A percentile compares a stretch with the other conserved stretches of the same genome.
Conservation (phyloP, 768 basidiomycete species). For the Austroboletus festivus region DNA sequence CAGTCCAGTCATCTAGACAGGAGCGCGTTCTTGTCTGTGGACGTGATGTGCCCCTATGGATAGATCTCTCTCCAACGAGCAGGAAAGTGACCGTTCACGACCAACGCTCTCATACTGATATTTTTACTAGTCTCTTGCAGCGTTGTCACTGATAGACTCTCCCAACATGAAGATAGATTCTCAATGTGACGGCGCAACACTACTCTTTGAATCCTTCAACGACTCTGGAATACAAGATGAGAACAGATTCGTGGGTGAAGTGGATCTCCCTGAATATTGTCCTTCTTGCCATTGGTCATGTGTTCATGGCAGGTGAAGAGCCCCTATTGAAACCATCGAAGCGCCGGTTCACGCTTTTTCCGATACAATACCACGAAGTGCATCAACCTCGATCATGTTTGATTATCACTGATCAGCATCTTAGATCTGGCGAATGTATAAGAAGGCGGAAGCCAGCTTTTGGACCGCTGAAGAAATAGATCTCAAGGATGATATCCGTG, state of each 20-base stretch:
- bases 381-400: neutral
- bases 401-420: neutral
- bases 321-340: neutral
- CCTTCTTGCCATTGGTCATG: neutral
- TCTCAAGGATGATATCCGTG: neutral
- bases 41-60: no score
- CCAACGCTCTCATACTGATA: neutral
- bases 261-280: neutral
- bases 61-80: no score
- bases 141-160: neutral
- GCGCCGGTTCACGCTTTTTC: neutral
- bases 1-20: no score
- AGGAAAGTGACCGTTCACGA: no score
- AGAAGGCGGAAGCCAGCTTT: neutral
- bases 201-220: neutral
- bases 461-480: neutral
- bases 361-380: neutral
- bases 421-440: neutral
- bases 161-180: neutral
- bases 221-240: neutral
- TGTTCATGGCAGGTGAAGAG: neutral
- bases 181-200: no score
- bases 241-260: neutral
- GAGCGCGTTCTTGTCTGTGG: no score
- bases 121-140: neutral